Percentiles rank a stretch among this genome's conserved stretches.
Evolutionary conservation across 1,139 yeast genomes (phyloP).

Genomic region (Keqinozyma sinolaborantium): DNA sequence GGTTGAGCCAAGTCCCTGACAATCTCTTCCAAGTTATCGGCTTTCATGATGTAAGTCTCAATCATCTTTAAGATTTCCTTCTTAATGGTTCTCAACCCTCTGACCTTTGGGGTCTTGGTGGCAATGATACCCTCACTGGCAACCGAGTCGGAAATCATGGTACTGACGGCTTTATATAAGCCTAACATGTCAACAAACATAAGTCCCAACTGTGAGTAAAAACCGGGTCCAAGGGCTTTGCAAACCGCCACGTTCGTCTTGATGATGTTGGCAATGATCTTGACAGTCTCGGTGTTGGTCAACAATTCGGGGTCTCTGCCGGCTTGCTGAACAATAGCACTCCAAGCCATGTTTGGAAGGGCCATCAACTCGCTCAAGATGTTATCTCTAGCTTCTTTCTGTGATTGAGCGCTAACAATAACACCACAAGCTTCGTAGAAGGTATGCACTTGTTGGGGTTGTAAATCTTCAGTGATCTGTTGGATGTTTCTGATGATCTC

Average conservation of each 20-base stretch:
- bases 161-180: conserved; percentile 82
- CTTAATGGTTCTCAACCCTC: conserved; percentile 94
- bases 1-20: conserved; percentile 84
- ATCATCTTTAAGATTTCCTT: conserved; percentile 88
- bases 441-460: conserved; percentile 96
- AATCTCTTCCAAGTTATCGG: conserved; percentile 82
- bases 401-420: conserved; percentile 78
- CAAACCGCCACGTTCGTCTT: conserved; percentile 96
- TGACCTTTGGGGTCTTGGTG: conserved; percentile 90
- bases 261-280: conserved; percentile 87
- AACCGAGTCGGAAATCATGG: conserved; percentile 81
- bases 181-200: conserved; percentile 90
- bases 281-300: conserved; percentile 82
- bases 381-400: conserved; percentile 62
- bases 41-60: conserved; percentile 84
- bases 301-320: conserved; percentile 82
- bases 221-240: conserved; percentile 87
- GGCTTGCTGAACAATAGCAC: conserved; percentile 83
- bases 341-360: conserved; percentile 94
- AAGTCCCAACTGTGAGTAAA: conserved; percentile 81
- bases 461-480: conserved; percentile 84
- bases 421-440: conserved; percentile 98
- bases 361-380: conserved; percentile 79
- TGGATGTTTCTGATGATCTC: conserved; percentile 84
- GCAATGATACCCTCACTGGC: conserved; percentile 82